Base-by-base conservation (phyloP, 331 rosid genomes). In the Erythrophleum ivorense region DNA sequence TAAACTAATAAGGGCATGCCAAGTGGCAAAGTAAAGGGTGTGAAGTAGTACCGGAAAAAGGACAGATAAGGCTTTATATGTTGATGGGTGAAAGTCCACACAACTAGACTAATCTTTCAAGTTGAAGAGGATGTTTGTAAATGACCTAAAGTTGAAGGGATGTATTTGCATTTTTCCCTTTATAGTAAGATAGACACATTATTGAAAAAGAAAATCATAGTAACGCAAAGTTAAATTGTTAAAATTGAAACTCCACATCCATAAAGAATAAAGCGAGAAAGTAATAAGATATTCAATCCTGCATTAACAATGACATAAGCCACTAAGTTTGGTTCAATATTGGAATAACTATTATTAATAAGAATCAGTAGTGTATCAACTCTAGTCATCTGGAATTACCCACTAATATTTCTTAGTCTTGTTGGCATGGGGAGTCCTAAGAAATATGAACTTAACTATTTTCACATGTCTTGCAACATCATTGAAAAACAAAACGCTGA, bases 161-260 rank as follows among this genome's bases (percentile, higher is more conserved):
- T 41, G 46, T 41, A 41, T 46, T 46, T 46, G 52, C 52, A 46
- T 46, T 46, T 0, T 46, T 46, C 3, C 3, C 52, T 46, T 46
- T 9, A 8, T 46, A 46, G 48, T 40, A 71, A 12, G 60, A 66
- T 45, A 58, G 40, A 70, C 45, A 79, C 41, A 80, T 80, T 0
- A 58, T 40, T 9, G 21, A 58, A 58, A 45, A 3, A 29, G 4
- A 11, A 41, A 41, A 57, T 46, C 53, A 21, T 3, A 38, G 58
- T 3, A 12, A 48, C 45, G 31, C 19, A 48, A 72, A 19, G 14
- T 49, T 73, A 19, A 4, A 15, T 16, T 41, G 55, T 45, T 41
- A 16, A 78, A 36, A 78, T 16, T 78, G 68, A 78, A 54, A 68
- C 43, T 9, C 46, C 11, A 68, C 53, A 29, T 41, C 19, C 58